phyloP scores from a whole-genome alignment of 2,329 filamentous ascomycete genomes.

The Penicillium frequentans region DNA sequence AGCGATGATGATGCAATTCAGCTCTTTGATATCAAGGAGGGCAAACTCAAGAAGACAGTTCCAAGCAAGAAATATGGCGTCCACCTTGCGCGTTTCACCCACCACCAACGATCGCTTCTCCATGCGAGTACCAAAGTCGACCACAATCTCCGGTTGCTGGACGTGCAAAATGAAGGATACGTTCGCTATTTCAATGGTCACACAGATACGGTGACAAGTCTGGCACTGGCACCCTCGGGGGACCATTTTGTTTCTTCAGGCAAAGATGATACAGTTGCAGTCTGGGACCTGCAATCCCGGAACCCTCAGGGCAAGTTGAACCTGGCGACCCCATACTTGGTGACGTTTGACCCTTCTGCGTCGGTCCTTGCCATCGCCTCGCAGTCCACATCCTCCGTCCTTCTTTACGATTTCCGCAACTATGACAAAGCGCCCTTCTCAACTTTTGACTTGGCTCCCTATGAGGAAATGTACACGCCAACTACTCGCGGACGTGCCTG shows the following conservation, averaged over 20 bases:
- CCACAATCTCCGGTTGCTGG: constrained; percentile 75
- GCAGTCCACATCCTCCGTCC: constrained; percentile 72
- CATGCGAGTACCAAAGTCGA: constrained; percentile 97
- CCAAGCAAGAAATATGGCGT: constrained; percentile 97
- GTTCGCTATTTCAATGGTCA: constrained; percentile 96
- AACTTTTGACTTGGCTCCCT: constrained; percentile 70
- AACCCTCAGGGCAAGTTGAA: constrained; percentile 78
- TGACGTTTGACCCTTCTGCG: constrained; percentile 89
- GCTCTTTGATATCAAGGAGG: constrained; percentile 90
- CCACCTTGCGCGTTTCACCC: constrained; percentile 90
- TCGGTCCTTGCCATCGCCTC: constrained; percentile 88
- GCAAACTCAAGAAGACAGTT: constrained; percentile 82
- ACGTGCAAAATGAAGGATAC: constrained; percentile 92
- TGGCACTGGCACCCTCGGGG: constrained; percentile 79
- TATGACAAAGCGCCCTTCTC: constrained; percentile 90
- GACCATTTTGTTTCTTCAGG: constrained; percentile 93
- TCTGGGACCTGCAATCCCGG: constrained; percentile 85
- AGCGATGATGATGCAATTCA: constrained; percentile 95
- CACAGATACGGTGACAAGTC: constrained; percentile 76
- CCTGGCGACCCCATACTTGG: constrained; percentile 76
- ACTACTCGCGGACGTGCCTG: constrained; percentile 58
- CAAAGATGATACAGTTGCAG: constrained; percentile 82
- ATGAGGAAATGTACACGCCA: constrained; percentile 56
- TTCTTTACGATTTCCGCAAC: constrained; percentile 91
- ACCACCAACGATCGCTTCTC: constrained; percentile 85